phyloP scores from a whole-genome alignment of 2,329 filamentous ascomycete genomes.

The Alternaria brassicae region DNA sequence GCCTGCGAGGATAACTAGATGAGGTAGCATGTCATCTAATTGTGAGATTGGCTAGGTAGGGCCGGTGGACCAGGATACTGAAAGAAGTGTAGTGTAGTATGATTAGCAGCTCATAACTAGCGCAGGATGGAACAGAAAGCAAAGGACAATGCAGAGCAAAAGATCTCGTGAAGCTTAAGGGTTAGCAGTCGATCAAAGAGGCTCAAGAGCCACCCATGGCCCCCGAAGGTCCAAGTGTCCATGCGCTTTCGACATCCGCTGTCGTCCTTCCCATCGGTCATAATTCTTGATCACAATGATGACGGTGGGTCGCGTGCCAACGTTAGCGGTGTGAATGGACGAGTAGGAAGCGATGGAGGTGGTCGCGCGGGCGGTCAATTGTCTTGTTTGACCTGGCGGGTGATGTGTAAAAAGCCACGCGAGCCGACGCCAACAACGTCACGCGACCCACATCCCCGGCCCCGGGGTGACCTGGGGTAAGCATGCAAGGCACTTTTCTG shows the following conservation, averaged over 20 bases:
- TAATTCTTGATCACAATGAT: constrained; percentile 7
- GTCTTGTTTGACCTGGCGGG: constrained; percentile 15
- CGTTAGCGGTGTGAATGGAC: constrained; percentile 11
- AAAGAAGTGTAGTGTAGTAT: background rate
- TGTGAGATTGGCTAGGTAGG: background rate
- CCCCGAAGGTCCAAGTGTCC: background rate
- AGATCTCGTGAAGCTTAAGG: background rate
- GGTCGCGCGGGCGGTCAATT: constrained; percentile 10
- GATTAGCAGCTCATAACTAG: constrained; percentile 6
- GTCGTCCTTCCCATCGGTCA: constrained; percentile 3
- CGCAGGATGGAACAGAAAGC: background rate
- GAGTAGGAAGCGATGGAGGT: constrained; percentile 14
- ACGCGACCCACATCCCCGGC: constrained; percentile 15
- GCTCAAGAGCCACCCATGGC: constrained; percentile 5
- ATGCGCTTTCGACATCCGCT: background rate
- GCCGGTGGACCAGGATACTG: background rate
- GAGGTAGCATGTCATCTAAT: constrained; percentile 16
- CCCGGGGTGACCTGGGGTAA: constrained; percentile 8
- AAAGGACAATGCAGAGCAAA: background rate
- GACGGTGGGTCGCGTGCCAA: constrained; percentile 16
- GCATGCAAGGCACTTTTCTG: constrained; percentile 16
- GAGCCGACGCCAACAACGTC: constrained; percentile 17
- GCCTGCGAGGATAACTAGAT: constrained; percentile 11
- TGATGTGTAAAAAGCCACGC: constrained; percentile 17
- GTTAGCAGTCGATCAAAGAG: constrained; percentile 9